Base-by-base conservation (phyloP, 2,329 filamentous ascomycete genomes). In the Sarocladiaceae sp. region DNA sequence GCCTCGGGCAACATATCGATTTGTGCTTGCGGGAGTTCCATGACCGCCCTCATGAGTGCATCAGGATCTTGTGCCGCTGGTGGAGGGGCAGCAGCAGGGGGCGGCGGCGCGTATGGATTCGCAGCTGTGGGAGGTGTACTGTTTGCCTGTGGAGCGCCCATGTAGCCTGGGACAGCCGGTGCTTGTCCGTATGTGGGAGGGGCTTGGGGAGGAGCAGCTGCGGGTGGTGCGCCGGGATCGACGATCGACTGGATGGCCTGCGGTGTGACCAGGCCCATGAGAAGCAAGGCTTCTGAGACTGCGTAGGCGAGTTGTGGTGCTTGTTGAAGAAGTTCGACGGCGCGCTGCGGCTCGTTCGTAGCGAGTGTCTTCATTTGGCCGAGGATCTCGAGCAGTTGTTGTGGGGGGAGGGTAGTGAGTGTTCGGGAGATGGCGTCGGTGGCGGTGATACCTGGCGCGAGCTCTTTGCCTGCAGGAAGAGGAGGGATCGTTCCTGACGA, bases 241-340 rank as follows among this genome's bases (percentile, higher is more conserved):
- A 96, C 76, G 23, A 97, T 87, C 4, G 85, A 83, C 50, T 83
- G 78, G 45, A 97, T 82, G 3, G 89, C 82, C 55, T 83, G 82
- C 12, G 88, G 85, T 47, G 93, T 91, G 45, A 97, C 88, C 9
- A 97, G 80, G 35, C 89, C 88, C 79, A 97, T 93, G 29, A 96
- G 79, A 2, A 97, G 78, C 9, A 97, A 76, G 19, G 90, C 86
- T 66, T 97, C 91, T 68, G 97, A 97, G 52, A 97, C 85, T 47
- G 93, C 93, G 57, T 95, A 97, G 4, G 88, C 82, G 34, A 98
- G 80, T 66, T 98, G 93, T 0, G 93, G 93, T 2, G 90, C 89
- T 67, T 91, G 85, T 50, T 84, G 76, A 33, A 98, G 78, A 32
- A 97, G 80, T 58, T 95, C 88, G 0, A 84, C 89, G 3, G 90